Base-by-base conservation (phyloP, 208 protist species). In the Trypanosoma cruzi region DNA sequence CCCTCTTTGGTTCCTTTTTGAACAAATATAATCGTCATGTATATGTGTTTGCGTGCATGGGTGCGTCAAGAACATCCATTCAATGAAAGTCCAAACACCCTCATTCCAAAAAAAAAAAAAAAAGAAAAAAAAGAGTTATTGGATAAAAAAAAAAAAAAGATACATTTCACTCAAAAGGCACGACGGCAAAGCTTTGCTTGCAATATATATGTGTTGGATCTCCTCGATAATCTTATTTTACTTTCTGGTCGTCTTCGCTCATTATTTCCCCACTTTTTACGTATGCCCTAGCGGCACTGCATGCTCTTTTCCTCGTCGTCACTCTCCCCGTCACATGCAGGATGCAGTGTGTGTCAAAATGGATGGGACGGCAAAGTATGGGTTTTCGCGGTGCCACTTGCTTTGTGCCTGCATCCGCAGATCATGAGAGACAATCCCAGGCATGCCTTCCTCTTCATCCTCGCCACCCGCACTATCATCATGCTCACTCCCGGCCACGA, bases 381-480 rank as follows among this genome's bases (percentile, higher is more conserved):
- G 59, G 40, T 73, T 73, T 40, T 73, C 68, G 28, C 40, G 24
- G 22, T 28, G 20, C 68, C 60, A 66, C 37, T 66, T 73, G 18
- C 22, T 31, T 10, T 59, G 54, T 20, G 37, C 29, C 31, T 37
- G 28, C 31, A 26, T 40, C 36, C 52, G 36, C 52, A 62, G 7
- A 3, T 44, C 54, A n/a, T 50, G 26, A 34, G 28, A 18, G 3
- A 14, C 57, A 2, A 18, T 16, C 29, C 26, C 31, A n/a, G 34
- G 0, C 16, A 20, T 56, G 20, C 6, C 26, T 14, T 55, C 34
- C 10, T 29, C 56, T 16, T 11, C 57, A 13, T 40, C 57, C 32
- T 24, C 56, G 13, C 32, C 55, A 8, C 3, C 24, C n/a, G 31
- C 55, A 18, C 24, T 64, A 8, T 3, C 26, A 0, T 36, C n/a